These are phyloP conservation scores for Niveomyces coronatus DNA, from an alignment of 2,329 filamentous ascomycete species.

Conservation along the genomic window DNA sequence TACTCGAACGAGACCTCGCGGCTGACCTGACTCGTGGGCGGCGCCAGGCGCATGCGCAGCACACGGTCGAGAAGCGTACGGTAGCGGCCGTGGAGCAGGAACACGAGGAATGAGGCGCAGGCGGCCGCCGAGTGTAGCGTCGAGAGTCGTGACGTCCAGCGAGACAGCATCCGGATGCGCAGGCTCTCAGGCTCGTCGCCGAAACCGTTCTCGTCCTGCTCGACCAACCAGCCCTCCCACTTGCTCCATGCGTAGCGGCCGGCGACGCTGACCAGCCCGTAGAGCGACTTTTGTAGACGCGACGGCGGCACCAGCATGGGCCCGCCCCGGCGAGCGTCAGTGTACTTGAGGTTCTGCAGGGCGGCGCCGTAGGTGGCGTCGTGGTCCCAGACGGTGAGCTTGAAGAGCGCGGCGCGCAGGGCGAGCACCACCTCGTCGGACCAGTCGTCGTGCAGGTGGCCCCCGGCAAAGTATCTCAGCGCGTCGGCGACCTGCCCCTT, in stretches of 20 bases:
- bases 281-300: conserved; percentile 72
- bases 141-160: conserved; percentile 57
- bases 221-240: conserved; percentile 79
- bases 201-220: conserved; percentile 68
- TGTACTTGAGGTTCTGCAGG: conserved; percentile 82
- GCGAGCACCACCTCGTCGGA: conserved; percentile 71
- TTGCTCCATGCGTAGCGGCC: conserved; percentile 85
- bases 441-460: conserved; percentile 74
- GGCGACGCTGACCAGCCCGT: conserved; percentile 76
- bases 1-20: conserved; percentile 96
- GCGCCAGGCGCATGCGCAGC: conserved; percentile 73
- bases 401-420: conserved; percentile 75
- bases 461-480: conserved; percentile 72
- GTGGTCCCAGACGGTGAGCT: conserved; percentile 93
- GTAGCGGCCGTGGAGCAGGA: conserved; percentile 84
- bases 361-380: conserved; percentile 90
- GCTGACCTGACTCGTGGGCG: conserved; percentile 74
- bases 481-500: conserved; percentile 80
- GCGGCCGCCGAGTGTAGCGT: conserved; percentile 73
- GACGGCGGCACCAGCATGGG: conserved; percentile 59
- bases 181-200: conserved; percentile 48
- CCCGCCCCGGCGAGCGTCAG: conserved; percentile 62
- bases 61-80: conserved; percentile 81
- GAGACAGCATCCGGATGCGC: conserved; percentile 46
- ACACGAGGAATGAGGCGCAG: conserved; percentile 78